These are phyloP conservation scores for Venturiaceae sp. DNA, from an alignment of 2,329 filamentous ascomycete genomes.

Conservation along the genomic window DNA sequence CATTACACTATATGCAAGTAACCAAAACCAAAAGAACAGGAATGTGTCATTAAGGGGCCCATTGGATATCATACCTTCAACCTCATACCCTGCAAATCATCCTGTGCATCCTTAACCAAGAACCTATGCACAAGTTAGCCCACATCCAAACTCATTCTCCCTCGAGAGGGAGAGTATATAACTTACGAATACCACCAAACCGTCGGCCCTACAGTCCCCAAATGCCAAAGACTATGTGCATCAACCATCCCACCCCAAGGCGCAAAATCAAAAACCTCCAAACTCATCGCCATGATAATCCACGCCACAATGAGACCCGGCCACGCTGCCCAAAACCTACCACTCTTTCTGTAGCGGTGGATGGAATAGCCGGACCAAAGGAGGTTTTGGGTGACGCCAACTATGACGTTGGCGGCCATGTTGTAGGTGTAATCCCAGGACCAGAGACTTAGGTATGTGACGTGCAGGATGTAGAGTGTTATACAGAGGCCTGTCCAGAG, in stretches of 20 bases:
- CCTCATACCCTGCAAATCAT: conserved; percentile 66
- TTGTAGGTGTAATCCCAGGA: conserved; percentile 96
- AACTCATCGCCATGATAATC: conserved; percentile 87
- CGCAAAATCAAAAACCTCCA: conserved; percentile 91
- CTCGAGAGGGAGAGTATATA: conserved; percentile 5
- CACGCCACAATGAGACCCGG: conserved; percentile 85
- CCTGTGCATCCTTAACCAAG: conserved; percentile 72
- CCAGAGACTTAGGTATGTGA: conserved; percentile 76
- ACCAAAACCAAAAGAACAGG: background rate
- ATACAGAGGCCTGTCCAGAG: conserved; percentile 69
- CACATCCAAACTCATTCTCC: conserved; percentile 9
- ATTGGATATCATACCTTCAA: conserved; percentile 50
- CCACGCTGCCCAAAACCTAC: conserved; percentile 74
- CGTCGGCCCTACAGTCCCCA: conserved; percentile 81
- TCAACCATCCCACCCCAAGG: conserved; percentile 75
- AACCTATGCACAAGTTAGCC: conserved; percentile 48
- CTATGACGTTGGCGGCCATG: conserved; percentile 85
- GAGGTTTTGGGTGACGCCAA: conserved; percentile 69
- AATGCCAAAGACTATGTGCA: conserved; percentile 92
- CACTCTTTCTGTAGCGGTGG: conserved; percentile 59
- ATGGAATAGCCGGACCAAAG: conserved; percentile 84
- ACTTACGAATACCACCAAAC: conserved; percentile 92
- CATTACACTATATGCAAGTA: background rate
- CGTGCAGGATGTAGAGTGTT: conserved; percentile 62
- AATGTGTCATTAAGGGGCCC: background rate